Base-by-base conservation (phyloP, 2,329 filamentous ascomycete genomes). In the Dothideomycetidae sp. region DNA sequence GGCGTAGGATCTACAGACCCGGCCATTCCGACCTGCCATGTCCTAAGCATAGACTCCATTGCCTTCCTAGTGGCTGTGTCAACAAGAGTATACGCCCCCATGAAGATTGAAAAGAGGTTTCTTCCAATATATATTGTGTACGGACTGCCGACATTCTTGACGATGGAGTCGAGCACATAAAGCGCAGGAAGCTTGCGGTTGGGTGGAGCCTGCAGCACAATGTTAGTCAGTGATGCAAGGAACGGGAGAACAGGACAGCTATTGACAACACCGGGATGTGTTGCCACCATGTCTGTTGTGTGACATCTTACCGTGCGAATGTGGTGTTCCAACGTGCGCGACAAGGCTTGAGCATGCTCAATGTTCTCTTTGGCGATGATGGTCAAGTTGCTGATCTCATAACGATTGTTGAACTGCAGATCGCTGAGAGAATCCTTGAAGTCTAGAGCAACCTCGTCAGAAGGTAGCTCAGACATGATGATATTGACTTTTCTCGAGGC, bases 301-400 rank as follows among this genome's bases (percentile, higher is more conserved):
- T 17, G n/a, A 12, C 17, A 17, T 39, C 84, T 72, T 82, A 94
- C 90, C 71, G 81, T 81, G 61, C 84, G 78, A 59, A 98, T 94
- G 55, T 98, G 90, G 46, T 86, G 81, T 57, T 93, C 82, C 50
- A 98, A 64, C 33, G 83, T 83, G 52, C 83, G 76, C 12, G 90
- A 86, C 52, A 98, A 96, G 47, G 81, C 83, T 58, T 92, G 75
- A 23, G 90, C 90, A 66, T 94, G 81, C 61, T 93, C 85, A 47
- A 86, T 94, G 53, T 93, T 93, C 61, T 98, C 90, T 59, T 92
- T 84, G 42, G 90, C 90, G 61, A 98, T 96, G 58, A 93, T 77
- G 44, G 90, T 98, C 62, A 98, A 64, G 62, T 92, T 96, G 68
- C 81, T 88, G 59, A 98, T 98, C 62, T 96, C 88, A 61, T 84